A percentile compares a stretch with the other conserved stretches of the same genome.
Evolutionary conservation across 352 stramenopile species (phyloP).

Genomic region (Elongisporangium undulatum): DNA sequence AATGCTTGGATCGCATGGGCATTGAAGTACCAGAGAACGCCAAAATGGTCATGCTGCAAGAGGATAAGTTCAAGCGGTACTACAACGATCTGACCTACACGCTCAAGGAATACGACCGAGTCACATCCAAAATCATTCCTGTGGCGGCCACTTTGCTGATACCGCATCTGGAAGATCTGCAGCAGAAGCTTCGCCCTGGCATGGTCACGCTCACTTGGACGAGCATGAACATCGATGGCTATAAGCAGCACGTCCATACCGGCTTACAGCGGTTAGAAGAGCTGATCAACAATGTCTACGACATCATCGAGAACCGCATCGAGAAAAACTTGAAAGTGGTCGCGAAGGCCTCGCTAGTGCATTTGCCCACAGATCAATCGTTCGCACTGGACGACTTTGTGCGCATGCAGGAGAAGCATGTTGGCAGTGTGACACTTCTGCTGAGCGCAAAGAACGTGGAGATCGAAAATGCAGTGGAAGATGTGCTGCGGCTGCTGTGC

Average conservation of each 20-base stretch:
- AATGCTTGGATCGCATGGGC: conserved; percentile 77
- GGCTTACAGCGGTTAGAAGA: conserved; percentile 73
- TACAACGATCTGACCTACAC: conserved; percentile 81
- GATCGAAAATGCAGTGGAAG: conserved; percentile 84
- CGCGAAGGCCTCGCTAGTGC: conserved; percentile 66
- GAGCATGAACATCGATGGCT: conserved; percentile 87
- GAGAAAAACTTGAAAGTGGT: conserved; percentile 85
- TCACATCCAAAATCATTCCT: conserved; percentile 70
- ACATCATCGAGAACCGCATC: conserved; percentile 82
- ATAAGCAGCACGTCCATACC: conserved; percentile 59
- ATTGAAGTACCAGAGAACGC: conserved; percentile 83
- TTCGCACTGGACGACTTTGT: conserved; percentile 89
- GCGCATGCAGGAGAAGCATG: conserved; percentile 72
- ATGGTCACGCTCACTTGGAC: conserved; percentile 88
- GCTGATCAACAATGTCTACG: conserved; percentile 76
- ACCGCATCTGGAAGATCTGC: conserved; percentile 71
- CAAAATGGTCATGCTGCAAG: conserved; percentile 80
- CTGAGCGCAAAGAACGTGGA: conserved; percentile 80
- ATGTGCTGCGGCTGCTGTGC: conserved; percentile 61
- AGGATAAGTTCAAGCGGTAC: conserved; percentile 87
- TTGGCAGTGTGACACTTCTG: conserved; percentile 49
- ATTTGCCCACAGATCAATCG: conserved; percentile 73
- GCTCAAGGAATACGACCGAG: conserved; percentile 77
- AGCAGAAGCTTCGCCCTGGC: conserved; percentile 69
- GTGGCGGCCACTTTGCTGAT: conserved; percentile 47